These are phyloP conservation scores for Lasiodiplodia sp. DNA, from an alignment of 2,329 filamentous ascomycete genomes.

Conservation along the genomic window DNA sequence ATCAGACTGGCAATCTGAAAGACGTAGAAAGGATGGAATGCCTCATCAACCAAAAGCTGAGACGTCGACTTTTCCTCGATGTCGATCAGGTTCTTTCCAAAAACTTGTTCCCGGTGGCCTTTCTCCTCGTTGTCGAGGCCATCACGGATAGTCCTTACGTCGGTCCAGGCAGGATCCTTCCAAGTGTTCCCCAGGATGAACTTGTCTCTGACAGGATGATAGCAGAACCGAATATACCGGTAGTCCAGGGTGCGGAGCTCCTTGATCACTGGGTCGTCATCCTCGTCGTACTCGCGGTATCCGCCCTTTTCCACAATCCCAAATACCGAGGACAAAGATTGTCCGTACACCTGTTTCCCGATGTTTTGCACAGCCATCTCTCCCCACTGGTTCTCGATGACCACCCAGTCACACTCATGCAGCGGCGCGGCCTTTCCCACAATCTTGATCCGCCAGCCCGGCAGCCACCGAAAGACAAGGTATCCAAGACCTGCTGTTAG, in stretches of 20 bases:
- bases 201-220: slow-evolving; percentile 86
- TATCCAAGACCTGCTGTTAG: slow-evolving; percentile 80
- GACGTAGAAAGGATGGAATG: slow-evolving; percentile 97
- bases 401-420: slow-evolving; percentile 84
- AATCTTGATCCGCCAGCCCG: slow-evolving; percentile 81
- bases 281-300: slow-evolving; percentile 73
- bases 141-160: slow-evolving; percentile 74
- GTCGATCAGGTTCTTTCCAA: slow-evolving; percentile 89
- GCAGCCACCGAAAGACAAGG: slow-evolving; percentile 88
- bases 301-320: slow-evolving; percentile 69
- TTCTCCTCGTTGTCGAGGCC: slow-evolving; percentile 92
- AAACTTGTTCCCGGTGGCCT: slow-evolving; percentile 80
- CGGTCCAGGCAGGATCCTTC: slow-evolving; percentile 92
- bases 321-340: slow-evolving; percentile 73
- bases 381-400: slow-evolving; percentile 97
- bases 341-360: slow-evolving; percentile 64
- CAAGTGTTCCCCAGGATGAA: slow-evolving; percentile 87
- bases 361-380: slow-evolving; percentile 84
- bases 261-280: slow-evolving; percentile 76
- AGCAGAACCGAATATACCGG: slow-evolving; percentile 92
- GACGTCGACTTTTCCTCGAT: slow-evolving; percentile 87
- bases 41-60: slow-evolving; percentile 90
- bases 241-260: slow-evolving; percentile 84
- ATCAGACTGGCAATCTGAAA: slow-evolving; percentile 95
- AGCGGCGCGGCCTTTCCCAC: slow-evolving; percentile 74